Evolutionary conservation across 306 rosid species (phyloP), one percentile per base, ranked within the genome.

Genomic region (Cucumis hystrix): DNA sequence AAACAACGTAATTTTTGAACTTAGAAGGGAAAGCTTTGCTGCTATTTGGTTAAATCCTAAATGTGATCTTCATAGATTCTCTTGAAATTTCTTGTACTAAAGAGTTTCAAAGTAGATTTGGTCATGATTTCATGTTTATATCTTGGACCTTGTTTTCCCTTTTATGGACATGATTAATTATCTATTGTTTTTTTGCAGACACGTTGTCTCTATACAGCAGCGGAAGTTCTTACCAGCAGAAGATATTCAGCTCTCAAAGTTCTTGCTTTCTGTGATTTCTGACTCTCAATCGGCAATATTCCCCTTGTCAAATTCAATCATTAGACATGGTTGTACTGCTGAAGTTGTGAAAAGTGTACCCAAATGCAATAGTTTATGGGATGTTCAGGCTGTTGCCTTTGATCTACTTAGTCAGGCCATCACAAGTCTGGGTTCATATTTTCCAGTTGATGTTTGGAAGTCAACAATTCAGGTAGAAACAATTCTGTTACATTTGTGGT

Each of bases 371-470:
- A 80, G 82, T 83, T 86, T 86, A 77, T 88, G 92, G 88, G 97
- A 89, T 84, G 77, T 86, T 54, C 97, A 88, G 84, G 80, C 86
- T n/a, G 54, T 84, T 40, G 91, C 96, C 60, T 88, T 92, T 80
- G 76, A 85, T 76, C 85, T 90, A 90, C 92, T 95, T 23, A 75
- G 89, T n/a, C 92, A 92, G 59, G 76, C 87, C 79, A 82, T 92
- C 83, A 86, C 96, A 77, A 89, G 96, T 72, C 79, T 79, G 52
- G 96, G 89, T 65, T 58, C 89, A 72, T 88, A 83, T 70, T 78
- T 90, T 67, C 83, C 93, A 5, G 85, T 83, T 55, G 96, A 95
- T 79, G 59, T 83, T 47, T 95, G 97, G 99, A 85, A 80, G 85
- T 87, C 88, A 58, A 83, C 85, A 25, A 81, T 95, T 78, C 92